These are phyloP conservation scores for Trichoderma harzianum DNA, from an alignment of 2,329 filamentous ascomycete species.

Conservation along the genomic window DNA sequence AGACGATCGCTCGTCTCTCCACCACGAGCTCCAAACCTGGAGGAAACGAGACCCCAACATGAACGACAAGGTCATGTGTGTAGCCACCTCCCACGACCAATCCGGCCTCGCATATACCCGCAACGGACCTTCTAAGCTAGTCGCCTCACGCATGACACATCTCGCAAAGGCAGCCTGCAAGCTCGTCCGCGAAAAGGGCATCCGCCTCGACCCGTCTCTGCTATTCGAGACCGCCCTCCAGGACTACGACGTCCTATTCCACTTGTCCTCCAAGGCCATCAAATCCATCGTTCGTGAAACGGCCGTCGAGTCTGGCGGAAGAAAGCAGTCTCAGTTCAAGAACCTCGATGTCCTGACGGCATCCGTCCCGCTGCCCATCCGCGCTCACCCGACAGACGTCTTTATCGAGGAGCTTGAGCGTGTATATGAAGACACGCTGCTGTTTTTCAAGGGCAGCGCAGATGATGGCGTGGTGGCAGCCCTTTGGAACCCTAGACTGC, in stretches of 20 bases:
- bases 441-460: conserved; percentile 74
- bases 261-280: conserved; percentile 57
- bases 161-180: conserved; percentile 74
- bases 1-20: conserved; percentile 59
- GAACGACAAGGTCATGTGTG: conserved; percentile 78
- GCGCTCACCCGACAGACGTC: conserved; percentile 57
- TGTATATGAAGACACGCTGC: conserved; percentile 64
- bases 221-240: conserved; percentile 70
- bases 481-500: conserved; percentile 56
- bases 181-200: conserved; percentile 51
- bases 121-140: conserved; percentile 69
- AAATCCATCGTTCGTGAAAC: conserved; percentile 40
- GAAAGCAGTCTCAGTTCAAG: conserved; percentile 63
- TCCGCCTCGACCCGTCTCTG: conserved; percentile 45
- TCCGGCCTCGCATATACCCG: conserved; percentile 80
- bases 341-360: conserved; percentile 67
- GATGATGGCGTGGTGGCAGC: conserved; percentile 54
- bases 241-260: conserved; percentile 86
- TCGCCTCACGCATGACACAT: conserved; percentile 77
- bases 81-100: conserved; percentile 72
- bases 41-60: conserved; percentile 83
- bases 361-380: conserved; percentile 44
- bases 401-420: conserved; percentile 66
- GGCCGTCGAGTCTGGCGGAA: conserved; percentile 34
- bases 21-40: conserved; percentile 76